A percentile compares a stretch with the other conserved stretches of the same genome.
Conservation (phyloP, 306 rosid species). For the Vigna hirtella region DNA sequence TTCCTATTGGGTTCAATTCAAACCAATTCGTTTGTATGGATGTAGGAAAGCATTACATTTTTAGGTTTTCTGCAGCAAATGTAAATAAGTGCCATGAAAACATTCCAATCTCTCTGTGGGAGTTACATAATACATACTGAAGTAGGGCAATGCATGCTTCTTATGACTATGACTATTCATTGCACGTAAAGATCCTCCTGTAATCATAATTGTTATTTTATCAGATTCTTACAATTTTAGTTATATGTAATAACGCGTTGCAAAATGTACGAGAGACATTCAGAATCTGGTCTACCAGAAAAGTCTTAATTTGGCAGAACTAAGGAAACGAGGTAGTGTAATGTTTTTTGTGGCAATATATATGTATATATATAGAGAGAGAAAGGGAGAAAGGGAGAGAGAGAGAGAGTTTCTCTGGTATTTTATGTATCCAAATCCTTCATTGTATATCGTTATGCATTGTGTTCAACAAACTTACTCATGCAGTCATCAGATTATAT, state of each 20-base stretch:
- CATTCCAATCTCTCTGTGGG: not conserved
- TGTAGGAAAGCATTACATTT: no score
- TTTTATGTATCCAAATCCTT: not conserved
- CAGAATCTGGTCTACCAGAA: not conserved
- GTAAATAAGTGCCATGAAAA: not conserved
- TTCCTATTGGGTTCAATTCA: not conserved
- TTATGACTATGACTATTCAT: not conserved
- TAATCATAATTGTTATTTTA: not conserved
- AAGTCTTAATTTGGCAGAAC: not conserved
- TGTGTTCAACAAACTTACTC: not conserved
- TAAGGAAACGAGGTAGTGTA: no score
- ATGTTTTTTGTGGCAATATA: no score
- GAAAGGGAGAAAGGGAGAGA: no score
- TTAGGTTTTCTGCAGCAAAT: conserved; percentile 8
- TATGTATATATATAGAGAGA: no score
- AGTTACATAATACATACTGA: not conserved
- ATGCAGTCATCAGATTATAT: not conserved
- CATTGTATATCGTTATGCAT: not conserved
- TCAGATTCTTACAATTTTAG: not conserved
- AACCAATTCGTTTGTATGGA: not conserved
- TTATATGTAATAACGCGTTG: not conserved
- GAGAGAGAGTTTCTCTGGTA: not conserved
- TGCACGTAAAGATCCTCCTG: not conserved
- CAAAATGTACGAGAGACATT: not conserved
- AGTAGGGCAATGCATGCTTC: not conserved